Conservation (phyloP, 2,329 filamentous ascomycete genomes). For the Incumbomyces delicatus region DNA sequence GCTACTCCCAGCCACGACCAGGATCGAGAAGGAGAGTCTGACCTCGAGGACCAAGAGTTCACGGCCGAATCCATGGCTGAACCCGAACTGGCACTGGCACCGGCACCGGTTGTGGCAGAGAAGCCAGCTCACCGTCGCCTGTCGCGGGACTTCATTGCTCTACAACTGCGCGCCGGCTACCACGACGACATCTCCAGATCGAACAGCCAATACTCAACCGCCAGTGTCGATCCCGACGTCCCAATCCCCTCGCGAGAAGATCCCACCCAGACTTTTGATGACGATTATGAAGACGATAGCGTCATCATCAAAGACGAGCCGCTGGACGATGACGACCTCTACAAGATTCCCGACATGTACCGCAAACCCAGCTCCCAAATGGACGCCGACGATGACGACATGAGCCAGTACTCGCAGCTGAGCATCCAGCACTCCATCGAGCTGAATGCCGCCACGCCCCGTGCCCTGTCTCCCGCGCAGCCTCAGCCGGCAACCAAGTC, state of each 20-base stretch:
- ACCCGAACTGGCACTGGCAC: too few relatives aligned
- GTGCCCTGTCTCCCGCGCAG: slow-evolving; percentile 24
- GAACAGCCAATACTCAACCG: slow-evolving; percentile 31
- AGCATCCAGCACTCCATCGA: slow-evolving; percentile 27
- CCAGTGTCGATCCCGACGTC: slow-evolving; percentile 65
- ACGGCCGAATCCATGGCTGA: slow-evolving; percentile 13
- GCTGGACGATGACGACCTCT: slow-evolving; percentile 50
- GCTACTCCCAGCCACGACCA: slow-evolving; percentile 30
- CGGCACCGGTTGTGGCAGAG: slow-evolving; percentile 41
- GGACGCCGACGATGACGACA: slow-evolving; percentile 36
- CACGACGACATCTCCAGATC: slow-evolving; percentile 50
- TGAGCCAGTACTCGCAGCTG: slow-evolving; percentile 45
- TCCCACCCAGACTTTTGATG: slow-evolving; percentile 22
- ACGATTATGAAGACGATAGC: slow-evolving; percentile 40
- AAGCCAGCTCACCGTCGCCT: slow-evolving; percentile 40
- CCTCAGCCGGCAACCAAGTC: slow-evolving; percentile 9
- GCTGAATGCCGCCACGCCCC: slow-evolving; percentile 39
- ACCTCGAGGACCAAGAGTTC: slow-evolving; percentile 24
- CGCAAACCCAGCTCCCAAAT: slow-evolving; percentile 31
- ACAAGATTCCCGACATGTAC: slow-evolving; percentile 59
- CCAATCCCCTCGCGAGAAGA: slow-evolving; percentile 82
- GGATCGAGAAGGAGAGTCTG: neutral
- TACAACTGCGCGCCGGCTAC: slow-evolving; percentile 52
- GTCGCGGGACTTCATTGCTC: slow-evolving; percentile 85
- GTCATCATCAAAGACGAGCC: slow-evolving; percentile 59